phyloP scores from a whole-genome alignment of 257 asterid species.

The Penstemon davidsonii region DNA sequence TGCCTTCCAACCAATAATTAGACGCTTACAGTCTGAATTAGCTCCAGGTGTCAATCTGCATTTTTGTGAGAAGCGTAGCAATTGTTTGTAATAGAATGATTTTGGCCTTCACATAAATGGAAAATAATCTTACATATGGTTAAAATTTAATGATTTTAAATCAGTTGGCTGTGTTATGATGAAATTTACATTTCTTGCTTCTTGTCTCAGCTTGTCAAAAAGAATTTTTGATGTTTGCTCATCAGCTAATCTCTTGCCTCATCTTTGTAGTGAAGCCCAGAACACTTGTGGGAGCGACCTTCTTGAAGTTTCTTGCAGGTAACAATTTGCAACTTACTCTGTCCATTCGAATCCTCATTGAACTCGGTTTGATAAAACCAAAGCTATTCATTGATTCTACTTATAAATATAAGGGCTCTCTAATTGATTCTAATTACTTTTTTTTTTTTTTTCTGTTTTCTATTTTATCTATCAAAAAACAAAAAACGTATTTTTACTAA shows the following conservation, averaged over 20 bases:
- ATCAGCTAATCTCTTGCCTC: constrained; percentile 23
- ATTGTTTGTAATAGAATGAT: constrained; percentile 11
- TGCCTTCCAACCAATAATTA: neutral
- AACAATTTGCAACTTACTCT: constrained; percentile 25
- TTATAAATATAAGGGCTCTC: neutral
- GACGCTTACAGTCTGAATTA: constrained; percentile 1
- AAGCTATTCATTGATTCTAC: constrained; percentile 15
- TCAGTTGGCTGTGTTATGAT: neutral
- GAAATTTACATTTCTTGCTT: neutral
- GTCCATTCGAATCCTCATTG: constrained; percentile 10
- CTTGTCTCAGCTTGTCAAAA: neutral
- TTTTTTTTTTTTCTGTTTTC: neutral
- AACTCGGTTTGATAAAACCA: neutral
- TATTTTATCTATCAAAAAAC: too few species aligned
- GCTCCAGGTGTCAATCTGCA: constrained; percentile 15
- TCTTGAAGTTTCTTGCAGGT: constrained; percentile 94
- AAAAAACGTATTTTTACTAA: neutral
- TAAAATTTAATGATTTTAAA: neutral
- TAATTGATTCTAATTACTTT: neutral
- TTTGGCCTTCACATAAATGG: neutral
- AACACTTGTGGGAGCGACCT: constrained; percentile 82
- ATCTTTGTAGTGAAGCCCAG: constrained; percentile 85
- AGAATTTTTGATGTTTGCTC: constrained; percentile 19
- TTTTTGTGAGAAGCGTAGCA: constrained; percentile 12
- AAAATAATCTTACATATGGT: neutral